Evolutionary conservation across 2,329 filamentous ascomycete genomes (phyloP).

Genomic region (Paecilomyces niveus): DNA sequence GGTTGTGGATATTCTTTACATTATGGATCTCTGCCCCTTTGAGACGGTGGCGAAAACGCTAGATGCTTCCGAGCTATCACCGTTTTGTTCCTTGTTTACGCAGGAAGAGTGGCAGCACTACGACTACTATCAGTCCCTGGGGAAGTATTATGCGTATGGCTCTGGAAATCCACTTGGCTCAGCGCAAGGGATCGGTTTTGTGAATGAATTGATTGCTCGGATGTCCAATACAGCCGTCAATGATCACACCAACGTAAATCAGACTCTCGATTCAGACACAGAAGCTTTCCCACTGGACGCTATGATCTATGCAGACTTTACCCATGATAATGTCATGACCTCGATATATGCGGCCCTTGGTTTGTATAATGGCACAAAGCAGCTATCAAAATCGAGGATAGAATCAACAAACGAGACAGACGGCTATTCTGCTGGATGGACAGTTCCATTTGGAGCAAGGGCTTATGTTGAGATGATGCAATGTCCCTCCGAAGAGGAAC

Average conservation of each 20-base stretch:
- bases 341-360: constrained; percentile 70
- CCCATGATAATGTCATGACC: constrained; percentile 83
- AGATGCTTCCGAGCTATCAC: constrained; percentile 49
- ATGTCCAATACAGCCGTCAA: constrained; percentile 62
- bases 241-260: constrained; percentile 70
- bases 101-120: constrained; percentile 67
- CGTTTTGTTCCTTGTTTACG: constrained; percentile 72
- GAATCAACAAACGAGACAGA: constrained; percentile 47
- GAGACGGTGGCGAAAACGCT: constrained; percentile 60
- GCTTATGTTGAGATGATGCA: constrained; percentile 84
- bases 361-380: constrained; percentile 60
- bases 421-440: constrained; percentile 70
- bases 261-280: constrained; percentile 61
- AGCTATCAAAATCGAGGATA: constrained; percentile 44
- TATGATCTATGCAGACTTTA: constrained; percentile 78
- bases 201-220: constrained; percentile 79
- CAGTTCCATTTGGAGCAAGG: constrained; percentile 72
- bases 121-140: constrained; percentile 71
- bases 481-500: constrained; percentile 52
- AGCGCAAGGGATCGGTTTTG: constrained; percentile 79
- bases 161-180: constrained; percentile 71
- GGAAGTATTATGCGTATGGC: constrained; percentile 79
- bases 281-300: constrained; percentile 66
- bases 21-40: constrained; percentile 90
- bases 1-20: constrained; percentile 53